phyloP scores from a whole-genome alignment of 441 rosid species.

The Adansonia madagascariensis region DNA sequence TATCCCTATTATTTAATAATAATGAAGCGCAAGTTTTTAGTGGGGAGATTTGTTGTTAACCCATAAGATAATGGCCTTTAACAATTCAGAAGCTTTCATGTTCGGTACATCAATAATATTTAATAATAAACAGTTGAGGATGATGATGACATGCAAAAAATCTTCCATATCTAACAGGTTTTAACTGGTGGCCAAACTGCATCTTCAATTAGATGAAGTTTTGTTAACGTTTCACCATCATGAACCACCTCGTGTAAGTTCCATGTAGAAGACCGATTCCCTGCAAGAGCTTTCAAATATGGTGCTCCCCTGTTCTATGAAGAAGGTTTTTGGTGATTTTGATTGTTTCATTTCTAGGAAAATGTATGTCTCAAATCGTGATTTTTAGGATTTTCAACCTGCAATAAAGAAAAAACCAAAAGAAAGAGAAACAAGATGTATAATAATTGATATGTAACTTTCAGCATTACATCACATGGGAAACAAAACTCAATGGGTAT shows the following conservation, averaged over 20 bases:
- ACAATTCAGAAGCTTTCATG: not conserved
- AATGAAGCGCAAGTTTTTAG: slow-evolving; percentile 16
- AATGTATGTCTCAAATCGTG: slow-evolving; percentile 34
- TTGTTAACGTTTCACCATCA: slow-evolving; percentile 41
- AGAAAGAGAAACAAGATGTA: not conserved
- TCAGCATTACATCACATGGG: slow-evolving; percentile 23
- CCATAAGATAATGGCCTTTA: not conserved
- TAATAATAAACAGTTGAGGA: not conserved
- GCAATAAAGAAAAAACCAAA: not conserved
- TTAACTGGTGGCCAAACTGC: slow-evolving; percentile 18
- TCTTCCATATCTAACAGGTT: slow-evolving; percentile 31
- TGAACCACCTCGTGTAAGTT: slow-evolving; percentile 30
- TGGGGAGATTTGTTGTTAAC: slow-evolving; percentile 14
- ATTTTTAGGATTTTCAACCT: slow-evolving; percentile 13
- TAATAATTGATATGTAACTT: not conserved
- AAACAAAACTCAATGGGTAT: slow-evolving; percentile 41
- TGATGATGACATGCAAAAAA: slow-evolving; percentile 28
- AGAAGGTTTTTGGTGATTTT: not conserved
- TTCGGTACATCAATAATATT: too few relatives aligned
- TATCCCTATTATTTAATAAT: slow-evolving; percentile 6
- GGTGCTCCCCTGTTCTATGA: not conserved
- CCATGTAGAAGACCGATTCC: slow-evolving; percentile 23
- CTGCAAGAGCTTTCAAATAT: slow-evolving; percentile 22
- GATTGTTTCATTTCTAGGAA: not conserved
- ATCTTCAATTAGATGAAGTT: slow-evolving; percentile 23